These are phyloP conservation scores for Sporothrix phasma DNA, from an alignment of 2,329 filamentous ascomycete species.

Conservation along the genomic window DNA sequence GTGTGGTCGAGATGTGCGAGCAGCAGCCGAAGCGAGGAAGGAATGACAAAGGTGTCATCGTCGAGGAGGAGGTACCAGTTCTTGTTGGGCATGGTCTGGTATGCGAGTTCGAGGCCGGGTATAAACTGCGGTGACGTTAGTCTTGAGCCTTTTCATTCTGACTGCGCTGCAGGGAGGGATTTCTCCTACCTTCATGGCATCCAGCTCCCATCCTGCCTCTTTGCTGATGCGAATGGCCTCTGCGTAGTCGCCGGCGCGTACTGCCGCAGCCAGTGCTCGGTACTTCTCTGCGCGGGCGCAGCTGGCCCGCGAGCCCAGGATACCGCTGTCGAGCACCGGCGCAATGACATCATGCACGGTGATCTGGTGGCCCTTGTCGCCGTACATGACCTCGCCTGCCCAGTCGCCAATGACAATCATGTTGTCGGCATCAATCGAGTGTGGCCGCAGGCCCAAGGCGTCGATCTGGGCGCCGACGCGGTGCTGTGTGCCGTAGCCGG, in stretches of 20 bases:
- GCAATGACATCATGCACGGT: slow-evolving; percentile 34
- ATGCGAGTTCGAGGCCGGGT: slow-evolving; percentile 43
- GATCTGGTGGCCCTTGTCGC: slow-evolving; percentile 21
- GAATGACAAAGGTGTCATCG: slow-evolving; percentile 47
- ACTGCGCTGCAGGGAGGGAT: too few relatives aligned
- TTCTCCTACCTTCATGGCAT: slow-evolving; percentile 32
- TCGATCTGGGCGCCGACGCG: slow-evolving; percentile 38
- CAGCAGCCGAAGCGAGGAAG: slow-evolving; percentile 37
- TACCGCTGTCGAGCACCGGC: slow-evolving; percentile 22
- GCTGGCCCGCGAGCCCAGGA: slow-evolving; percentile 26
- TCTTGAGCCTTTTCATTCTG: too few relatives aligned
- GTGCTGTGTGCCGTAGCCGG: slow-evolving; percentile 43
- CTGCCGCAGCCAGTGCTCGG: slow-evolving; percentile 29
- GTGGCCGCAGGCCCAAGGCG: slow-evolving; percentile 32
- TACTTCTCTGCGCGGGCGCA: slow-evolving; percentile 33
- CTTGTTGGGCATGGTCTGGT: slow-evolving; percentile 40
- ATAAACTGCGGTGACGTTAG: slow-evolving; percentile 35
- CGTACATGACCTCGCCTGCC: slow-evolving; percentile 25
- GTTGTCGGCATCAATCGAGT: slow-evolving; percentile 31
- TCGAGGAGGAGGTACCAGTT: slow-evolving; percentile 51
- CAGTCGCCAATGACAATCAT: slow-evolving; percentile 44
- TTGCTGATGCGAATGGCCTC: slow-evolving; percentile 30
- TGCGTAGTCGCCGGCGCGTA: slow-evolving; percentile 30
- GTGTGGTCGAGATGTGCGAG: slow-evolving; percentile 40
- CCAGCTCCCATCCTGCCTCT: slow-evolving; percentile 38